Evolutionary conservation across 2,329 filamentous ascomycete species (phyloP).

Genomic region (Paracoccidioides lutzii): DNA sequence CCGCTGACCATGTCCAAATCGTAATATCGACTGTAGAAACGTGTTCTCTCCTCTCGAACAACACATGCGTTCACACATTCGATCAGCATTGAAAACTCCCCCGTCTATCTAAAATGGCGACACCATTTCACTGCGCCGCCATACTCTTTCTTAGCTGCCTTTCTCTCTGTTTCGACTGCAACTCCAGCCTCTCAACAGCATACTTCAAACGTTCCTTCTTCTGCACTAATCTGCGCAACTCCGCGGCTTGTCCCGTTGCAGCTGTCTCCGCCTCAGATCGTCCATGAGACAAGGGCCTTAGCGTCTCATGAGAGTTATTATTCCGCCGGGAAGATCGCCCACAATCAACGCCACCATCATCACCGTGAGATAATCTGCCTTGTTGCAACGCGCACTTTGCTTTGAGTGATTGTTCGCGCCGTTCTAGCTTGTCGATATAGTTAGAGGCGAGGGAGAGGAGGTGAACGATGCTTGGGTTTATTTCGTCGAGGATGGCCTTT

Average conservation of each 20-base stretch:
- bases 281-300: conserved; percentile 9
- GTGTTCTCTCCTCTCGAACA: too few relatives aligned
- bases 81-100: not conserved
- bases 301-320: not conserved
- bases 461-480: conserved; percentile 70
- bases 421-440: conserved; percentile 68
- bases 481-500: conserved; percentile 71
- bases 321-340: conserved; percentile 16
- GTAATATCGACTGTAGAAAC: not conserved
- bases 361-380: conserved; percentile 45
- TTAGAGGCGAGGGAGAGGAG: conserved; percentile 71
- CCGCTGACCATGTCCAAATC: not conserved
- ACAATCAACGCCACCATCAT: conserved; percentile 6
- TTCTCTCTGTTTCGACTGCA: conserved; percentile 70
- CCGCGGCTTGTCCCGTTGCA: conserved; percentile 38
- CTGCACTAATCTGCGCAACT: conserved; percentile 57
- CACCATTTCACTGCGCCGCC: conserved; percentile 36
- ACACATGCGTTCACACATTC: not conserved
- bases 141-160: conserved; percentile 61
- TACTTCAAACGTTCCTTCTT: conserved; percentile 79
- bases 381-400: conserved; percentile 74
- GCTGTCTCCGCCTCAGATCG: conserved; percentile 17
- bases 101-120: not conserved
- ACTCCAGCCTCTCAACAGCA: conserved; percentile 69
- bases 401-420: conserved; percentile 71